Conservation (phyloP, 106 monocot species). For the Dendrobium chrysotoxum region DNA sequence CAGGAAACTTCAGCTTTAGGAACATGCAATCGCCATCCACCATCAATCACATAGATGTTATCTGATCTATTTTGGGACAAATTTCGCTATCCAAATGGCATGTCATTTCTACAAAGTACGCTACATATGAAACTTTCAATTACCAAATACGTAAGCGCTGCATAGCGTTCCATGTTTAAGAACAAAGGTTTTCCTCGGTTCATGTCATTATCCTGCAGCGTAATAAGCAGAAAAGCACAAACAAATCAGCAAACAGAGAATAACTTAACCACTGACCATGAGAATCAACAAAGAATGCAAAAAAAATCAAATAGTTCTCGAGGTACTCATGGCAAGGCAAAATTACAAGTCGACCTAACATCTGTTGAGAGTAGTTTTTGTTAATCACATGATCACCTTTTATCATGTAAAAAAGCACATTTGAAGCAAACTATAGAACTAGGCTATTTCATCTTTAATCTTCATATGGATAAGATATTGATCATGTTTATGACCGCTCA, state of each 20-base stretch:
- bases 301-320: not conserved
- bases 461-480: too few species aligned
- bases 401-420: not conserved
- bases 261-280: not conserved
- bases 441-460: not conserved
- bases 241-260: conserved; percentile 4
- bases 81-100: not conserved
- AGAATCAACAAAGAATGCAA: conserved; percentile 3
- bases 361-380: not conserved
- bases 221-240: not conserved
- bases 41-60: not conserved
- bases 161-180: conserved; percentile 73
- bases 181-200: conserved; percentile 69
- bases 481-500: too few species aligned
- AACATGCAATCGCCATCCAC: not conserved
- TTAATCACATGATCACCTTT: not conserved
- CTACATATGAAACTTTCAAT: not conserved
- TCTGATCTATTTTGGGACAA: not conserved
- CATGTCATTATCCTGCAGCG: conserved; percentile 71
- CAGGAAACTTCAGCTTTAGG: not conserved
- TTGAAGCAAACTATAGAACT: not conserved
- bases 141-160: conserved; percentile 74
- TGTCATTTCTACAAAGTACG: not conserved
- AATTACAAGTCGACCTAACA: not conserved
- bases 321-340: not conserved